Evolutionary conservation across 1,139 yeast genomes (phyloP).

Genomic region (Geotrichum carabidarum): DNA sequence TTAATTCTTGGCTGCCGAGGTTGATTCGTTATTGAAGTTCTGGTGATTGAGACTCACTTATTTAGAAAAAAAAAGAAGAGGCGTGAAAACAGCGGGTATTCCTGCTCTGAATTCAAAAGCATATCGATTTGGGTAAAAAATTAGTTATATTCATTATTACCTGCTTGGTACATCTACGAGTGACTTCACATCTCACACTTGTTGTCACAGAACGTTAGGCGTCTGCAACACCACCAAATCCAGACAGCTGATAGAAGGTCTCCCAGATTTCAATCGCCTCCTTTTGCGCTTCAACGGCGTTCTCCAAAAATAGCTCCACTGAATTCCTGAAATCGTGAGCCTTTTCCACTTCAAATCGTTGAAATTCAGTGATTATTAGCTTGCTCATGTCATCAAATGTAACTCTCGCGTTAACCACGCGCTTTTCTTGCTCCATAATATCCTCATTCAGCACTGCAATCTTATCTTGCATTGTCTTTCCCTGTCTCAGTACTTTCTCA

Average conservation of each 20-base stretch:
- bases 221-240: not conserved
- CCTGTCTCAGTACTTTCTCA: constrained; percentile 43
- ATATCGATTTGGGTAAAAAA: too few species aligned
- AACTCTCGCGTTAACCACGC: constrained; percentile 51
- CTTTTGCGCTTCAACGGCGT: constrained; percentile 88
- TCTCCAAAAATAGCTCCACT: constrained; percentile 85
- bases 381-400: constrained; percentile 58
- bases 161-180: too few species aligned
- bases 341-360: constrained; percentile 66
- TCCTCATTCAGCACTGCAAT: constrained; percentile 52
- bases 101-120: too few species aligned
- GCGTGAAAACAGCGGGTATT: too few species aligned
- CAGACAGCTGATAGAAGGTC: constrained; percentile 45
- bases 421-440: constrained; percentile 53
- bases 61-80: too few species aligned
- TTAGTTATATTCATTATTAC: too few species aligned
- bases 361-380: constrained; percentile 64
- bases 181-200: not conserved
- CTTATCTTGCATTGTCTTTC: constrained; percentile 56
- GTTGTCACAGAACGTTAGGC: too few species aligned
- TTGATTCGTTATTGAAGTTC: too few species aligned
- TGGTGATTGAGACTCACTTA: too few species aligned
- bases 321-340: constrained; percentile 83
- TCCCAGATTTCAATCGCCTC: constrained; percentile 95
- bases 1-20: too few species aligned